Evolutionary conservation across 495 filamentous ascomycete species (phyloP).

Genomic region (Aspergillus avenaceus): DNA sequence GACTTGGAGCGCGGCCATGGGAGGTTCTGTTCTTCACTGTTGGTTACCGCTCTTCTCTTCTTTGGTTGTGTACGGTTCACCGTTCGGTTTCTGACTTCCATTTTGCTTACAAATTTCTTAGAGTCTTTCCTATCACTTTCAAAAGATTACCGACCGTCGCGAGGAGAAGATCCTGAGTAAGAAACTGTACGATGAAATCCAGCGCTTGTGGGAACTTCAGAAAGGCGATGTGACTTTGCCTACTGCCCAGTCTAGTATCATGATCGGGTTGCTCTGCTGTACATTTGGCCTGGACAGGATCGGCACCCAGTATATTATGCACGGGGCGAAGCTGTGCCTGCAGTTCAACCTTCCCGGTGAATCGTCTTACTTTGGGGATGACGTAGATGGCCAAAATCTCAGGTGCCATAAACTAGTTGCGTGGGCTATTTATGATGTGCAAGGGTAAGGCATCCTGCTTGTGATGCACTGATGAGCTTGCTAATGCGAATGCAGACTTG

Average conservation of each 20-base stretch:
- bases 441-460: constrained; percentile 12
- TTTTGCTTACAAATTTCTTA: constrained; percentile 8
- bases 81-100: not conserved
- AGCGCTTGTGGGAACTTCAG: constrained; percentile 19
- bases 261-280: constrained; percentile 23
- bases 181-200: constrained; percentile 19
- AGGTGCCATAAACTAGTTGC: constrained; percentile 20
- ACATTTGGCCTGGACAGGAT: constrained; percentile 25
- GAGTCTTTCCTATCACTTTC: constrained; percentile 23
- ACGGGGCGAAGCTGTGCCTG: constrained; percentile 13
- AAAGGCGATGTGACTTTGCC: constrained; percentile 10
- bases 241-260: constrained; percentile 21
- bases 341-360: constrained; percentile 7
- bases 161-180: constrained; percentile 22
- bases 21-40: constrained; percentile 15
- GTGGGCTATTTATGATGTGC: constrained; percentile 23
- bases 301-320: constrained; percentile 22
- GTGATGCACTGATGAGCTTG: too few relatives aligned
- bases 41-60: constrained; percentile 21
- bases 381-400: not conserved
- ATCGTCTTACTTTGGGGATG: constrained; percentile 5
- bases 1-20: constrained; percentile 15
- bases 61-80: constrained; percentile 18
- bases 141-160: constrained; percentile 20
- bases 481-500: constrained; percentile 15